Percentiles rank a stretch among this genome's conserved stretches.
phyloP scores from a whole-genome alignment of 306 rosid species.

The Lagenaria siceraria region DNA sequence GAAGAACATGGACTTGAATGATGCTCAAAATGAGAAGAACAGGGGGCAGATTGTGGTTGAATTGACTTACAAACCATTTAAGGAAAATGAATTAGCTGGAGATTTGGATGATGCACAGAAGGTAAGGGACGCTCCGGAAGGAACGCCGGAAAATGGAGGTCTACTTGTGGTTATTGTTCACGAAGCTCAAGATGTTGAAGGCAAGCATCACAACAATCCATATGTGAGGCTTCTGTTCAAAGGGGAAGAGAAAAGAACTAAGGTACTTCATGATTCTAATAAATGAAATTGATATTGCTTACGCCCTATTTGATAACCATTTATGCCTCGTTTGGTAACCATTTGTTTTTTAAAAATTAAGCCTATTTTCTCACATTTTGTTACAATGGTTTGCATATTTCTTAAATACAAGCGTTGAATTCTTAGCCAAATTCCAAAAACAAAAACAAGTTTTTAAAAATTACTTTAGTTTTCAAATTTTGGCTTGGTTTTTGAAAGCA shows the following conservation, averaged over 20 bases:
- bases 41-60: slow-evolving; percentile 77
- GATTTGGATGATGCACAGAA: slow-evolving; percentile 26
- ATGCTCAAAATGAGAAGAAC: slow-evolving; percentile 60
- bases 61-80: slow-evolving; percentile 62
- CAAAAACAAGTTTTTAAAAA: no score
- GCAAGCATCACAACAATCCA: slow-evolving; percentile 83
- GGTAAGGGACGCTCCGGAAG: slow-evolving; percentile 43
- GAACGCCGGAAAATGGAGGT: slow-evolving; percentile 75
- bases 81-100: slow-evolving; percentile 44
- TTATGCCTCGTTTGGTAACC: no score
- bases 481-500: no score
- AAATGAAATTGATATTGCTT: background rate
- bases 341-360: no score
- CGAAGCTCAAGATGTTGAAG: slow-evolving; percentile 79
- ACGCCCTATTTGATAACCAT: no score
- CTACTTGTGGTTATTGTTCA: slow-evolving; percentile 55
- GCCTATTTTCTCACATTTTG: no score
- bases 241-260: slow-evolving; percentile 75
- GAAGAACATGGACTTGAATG: slow-evolving; percentile 57
- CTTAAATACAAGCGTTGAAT: no score
- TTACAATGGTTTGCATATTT: no score
- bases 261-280: slow-evolving; percentile 29
- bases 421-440: no score
- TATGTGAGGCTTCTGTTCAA: slow-evolving; percentile 46
- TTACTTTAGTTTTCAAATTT: no score